Evolutionary conservation across 2,329 filamentous ascomycete species (phyloP), one percentile per base, ranked within the genome.

Genomic region (Calonectria naviculata): DNA sequence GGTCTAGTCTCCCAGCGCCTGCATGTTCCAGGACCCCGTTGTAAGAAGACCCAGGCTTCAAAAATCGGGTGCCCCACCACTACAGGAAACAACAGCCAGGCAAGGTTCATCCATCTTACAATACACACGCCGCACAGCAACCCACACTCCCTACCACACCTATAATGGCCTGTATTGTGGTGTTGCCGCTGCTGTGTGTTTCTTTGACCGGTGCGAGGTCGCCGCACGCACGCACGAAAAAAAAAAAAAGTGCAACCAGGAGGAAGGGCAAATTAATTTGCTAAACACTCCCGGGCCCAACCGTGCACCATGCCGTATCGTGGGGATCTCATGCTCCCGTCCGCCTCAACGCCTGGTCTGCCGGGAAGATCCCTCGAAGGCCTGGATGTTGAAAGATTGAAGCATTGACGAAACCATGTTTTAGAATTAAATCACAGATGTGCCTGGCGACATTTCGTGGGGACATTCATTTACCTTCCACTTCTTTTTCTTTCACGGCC

Each of bases 261-360:
- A 61, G 36, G 19, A 24, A 38, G 52, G 31, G 38, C 52, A 38
- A 24, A 36, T 58, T 38, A 58, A 38, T 58, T 58, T 28, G 52
- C 38, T 28, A 58, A 44, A 61, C 24, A n/a, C 56, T 64, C 31
- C 58, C 46, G 71, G 54, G 71, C 42, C 68, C 68, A 78, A 62
- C 76, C 73, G 73, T 78, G 76, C 76, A 65, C 66, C 62, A 65
- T 71, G 76, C 75, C 76, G 73, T 76, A 78, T 78, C 76, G 74
- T 76, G 75, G 75, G 70, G 76, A 78, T 78, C 74, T 78, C 74
- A 74, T 75, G 68, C 78, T 77, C 68, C 67, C 67, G 70, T 67
- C 67, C 68, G 69, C 71, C 67, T 66, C 44, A 68, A 66, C 71
- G 61, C 71, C 70, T 70, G 49, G 71, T 29, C 67, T 70, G 21